phyloP scores from a whole-genome alignment of 2,329 filamentous ascomycete genomes.

The Acarospora socialis region DNA sequence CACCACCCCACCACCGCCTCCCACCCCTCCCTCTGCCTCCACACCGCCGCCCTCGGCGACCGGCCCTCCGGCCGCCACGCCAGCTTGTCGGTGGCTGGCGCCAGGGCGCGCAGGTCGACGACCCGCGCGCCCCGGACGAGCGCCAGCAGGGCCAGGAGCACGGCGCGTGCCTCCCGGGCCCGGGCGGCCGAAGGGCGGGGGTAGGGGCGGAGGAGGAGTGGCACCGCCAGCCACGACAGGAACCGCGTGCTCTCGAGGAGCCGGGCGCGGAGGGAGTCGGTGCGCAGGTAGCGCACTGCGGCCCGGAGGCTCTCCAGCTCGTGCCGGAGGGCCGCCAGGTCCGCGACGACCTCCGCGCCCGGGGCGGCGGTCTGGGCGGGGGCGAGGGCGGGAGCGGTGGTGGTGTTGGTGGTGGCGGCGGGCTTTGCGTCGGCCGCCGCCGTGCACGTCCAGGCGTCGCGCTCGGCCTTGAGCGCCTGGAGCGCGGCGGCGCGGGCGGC shows the following conservation, averaged over 20 bases:
- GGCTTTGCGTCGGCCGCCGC: background rate
- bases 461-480: slow-evolving; percentile 8
- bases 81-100: background rate
- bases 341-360: slow-evolving; percentile 20
- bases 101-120: background rate
- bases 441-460: slow-evolving; percentile 9
- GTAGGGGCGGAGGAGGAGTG: slow-evolving; percentile 7
- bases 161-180: background rate
- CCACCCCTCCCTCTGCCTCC: background rate
- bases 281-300: slow-evolving; percentile 11
- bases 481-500: slow-evolving; percentile 5
- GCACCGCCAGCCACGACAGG: background rate
- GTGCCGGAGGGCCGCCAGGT: slow-evolving; percentile 31
- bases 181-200: background rate
- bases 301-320: slow-evolving; percentile 10
- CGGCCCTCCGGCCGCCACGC: background rate
- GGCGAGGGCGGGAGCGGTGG: slow-evolving; percentile 15
- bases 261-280: slow-evolving; percentile 2
- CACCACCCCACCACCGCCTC: background rate
- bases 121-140: background rate
- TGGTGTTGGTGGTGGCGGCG: background rate
- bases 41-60: background rate
- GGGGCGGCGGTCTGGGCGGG: slow-evolving; percentile 24
- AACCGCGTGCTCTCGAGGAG: no score
- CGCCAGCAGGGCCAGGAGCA: no score